Base-by-base conservation (phyloP, 2,329 filamentous ascomycete genomes). In the Alternaria sp. region DNA sequence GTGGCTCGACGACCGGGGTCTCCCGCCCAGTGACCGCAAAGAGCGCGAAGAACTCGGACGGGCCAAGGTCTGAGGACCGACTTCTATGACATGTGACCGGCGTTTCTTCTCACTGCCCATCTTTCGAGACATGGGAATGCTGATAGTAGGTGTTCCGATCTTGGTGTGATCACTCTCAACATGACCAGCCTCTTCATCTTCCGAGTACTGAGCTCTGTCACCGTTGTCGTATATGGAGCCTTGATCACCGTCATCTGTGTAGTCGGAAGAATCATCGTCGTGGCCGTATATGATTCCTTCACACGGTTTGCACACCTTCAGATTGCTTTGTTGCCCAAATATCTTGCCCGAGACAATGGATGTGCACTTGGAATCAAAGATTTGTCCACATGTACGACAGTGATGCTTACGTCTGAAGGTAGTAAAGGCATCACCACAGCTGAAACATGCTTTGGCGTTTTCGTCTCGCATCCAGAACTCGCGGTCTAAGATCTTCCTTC, bases 381-480 rank as follows among this genome's bases (percentile, higher is more conserved):
- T 99, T 72, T 96, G 96, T n/a, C 95, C 95, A 74, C 95, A 99
- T 0, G 86, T 86, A 65, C 96, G 88, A 76, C 95, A 99, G 77
- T 99, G 95, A 76, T 99, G 95, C 74, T 99, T 99, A 65, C 95
- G 88, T 58, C 95, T 87, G 74, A 98, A 98, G 1, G 94, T 95
- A 0, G 92, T 93, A 72, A 99, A 99, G 2, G 91, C 86, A 58
- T 92, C 90, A 42, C 92, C 92, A 71, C 95, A 99, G 42, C 92
- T 86, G 74, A 97, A 99, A 72, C 95, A 99, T 70, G 97, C 94
- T 74, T 96, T 98, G 59, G 94, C 96, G 62, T 96, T 97, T 72
- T 98, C 95, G 74, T 99, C 95, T 59, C 93, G 91, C 95, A 99
- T 99, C 95, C 94, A 98, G 69, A 97, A 98, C 68, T 98, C 93